Evolutionary conservation across 2,329 filamentous ascomycete genomes (phyloP).

Genomic region (Aspergillus piperis): DNA sequence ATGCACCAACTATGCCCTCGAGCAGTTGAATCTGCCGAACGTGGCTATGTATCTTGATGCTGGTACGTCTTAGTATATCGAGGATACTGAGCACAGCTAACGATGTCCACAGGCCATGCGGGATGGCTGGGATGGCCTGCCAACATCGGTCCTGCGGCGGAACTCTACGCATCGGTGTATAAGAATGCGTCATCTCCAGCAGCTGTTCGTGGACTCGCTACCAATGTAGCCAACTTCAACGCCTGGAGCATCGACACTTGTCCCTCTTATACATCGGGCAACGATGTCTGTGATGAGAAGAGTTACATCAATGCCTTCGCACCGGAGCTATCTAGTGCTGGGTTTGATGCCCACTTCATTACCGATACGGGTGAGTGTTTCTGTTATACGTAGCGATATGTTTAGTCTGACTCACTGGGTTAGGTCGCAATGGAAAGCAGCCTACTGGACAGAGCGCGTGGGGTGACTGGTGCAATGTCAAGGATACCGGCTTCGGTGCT

Average conservation of each 20-base stretch:
- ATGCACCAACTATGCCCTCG: slow-evolving; percentile 58
- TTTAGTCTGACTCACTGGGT: background rate
- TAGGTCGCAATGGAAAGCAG: slow-evolving; percentile 64
- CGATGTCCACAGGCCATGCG: slow-evolving; percentile 48
- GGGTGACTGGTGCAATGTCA: slow-evolving; percentile 71
- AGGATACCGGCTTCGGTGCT: slow-evolving; percentile 64
- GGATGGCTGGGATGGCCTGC: slow-evolving; percentile 66
- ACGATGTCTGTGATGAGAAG: slow-evolving; percentile 57
- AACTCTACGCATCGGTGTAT: slow-evolving; percentile 52
- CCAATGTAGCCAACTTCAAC: slow-evolving; percentile 63
- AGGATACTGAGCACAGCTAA: background rate
- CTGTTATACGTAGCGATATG: background rate
- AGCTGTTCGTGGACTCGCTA: slow-evolving; percentile 55
- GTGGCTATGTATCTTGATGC: slow-evolving; percentile 66
- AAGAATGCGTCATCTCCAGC: slow-evolving; percentile 49
- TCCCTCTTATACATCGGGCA: slow-evolving; percentile 47
- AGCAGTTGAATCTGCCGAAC: slow-evolving; percentile 60
- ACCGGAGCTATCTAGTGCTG: slow-evolving; percentile 49
- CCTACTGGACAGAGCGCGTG: slow-evolving; percentile 57
- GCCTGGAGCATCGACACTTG: slow-evolving; percentile 51
- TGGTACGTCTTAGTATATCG: slow-evolving; percentile 33
- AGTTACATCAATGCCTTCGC: slow-evolving; percentile 54
- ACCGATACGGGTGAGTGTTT: slow-evolving; percentile 50
- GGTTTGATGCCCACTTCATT: slow-evolving; percentile 59
- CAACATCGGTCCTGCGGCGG: slow-evolving; percentile 56